Base-by-base conservation (phyloP, 139 green algal species). In the Chlamydomonas sp. region DNA sequence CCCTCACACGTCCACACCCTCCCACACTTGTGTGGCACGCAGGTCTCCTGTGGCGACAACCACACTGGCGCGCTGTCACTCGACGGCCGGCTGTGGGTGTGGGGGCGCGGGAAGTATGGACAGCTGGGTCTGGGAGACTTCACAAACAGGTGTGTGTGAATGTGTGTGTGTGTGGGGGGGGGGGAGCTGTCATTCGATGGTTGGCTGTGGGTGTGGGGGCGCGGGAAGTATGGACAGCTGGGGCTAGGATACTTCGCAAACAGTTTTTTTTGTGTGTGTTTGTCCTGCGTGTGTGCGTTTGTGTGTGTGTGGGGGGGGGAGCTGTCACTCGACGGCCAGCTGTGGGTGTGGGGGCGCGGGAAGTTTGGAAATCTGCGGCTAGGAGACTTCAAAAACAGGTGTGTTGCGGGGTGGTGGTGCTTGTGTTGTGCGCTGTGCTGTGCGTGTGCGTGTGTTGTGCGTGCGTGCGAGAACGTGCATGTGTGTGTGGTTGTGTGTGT, bases 51-150 rank as follows among this genome's bases (percentile, higher is more conserved):
- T 30, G 90, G 90, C 0, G 84, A 93, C 29, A 76, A 78, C 43
- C 90, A 96, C 78, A 90, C 69, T 48, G 78, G 70, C 0, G 89
- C 85, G 0, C 74, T 96, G 33, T 70, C 68, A 0, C 61, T 76
- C 0, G 57, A 84, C 38, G 90, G 90, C 5, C 48, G 66, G 6
- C 61, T 95, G 37, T 90, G 80, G 50, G 90, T 76, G 1, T 96
- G 89, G 87, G 89, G 90, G 0, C 69, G 85, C 5, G 83, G 83
- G 62, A 89, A 86, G 63, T 84, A 87, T 68, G 89, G 89, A 2
- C 72, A 84, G 39, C 81, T 96, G 31, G 90, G 90, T 3, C 76
- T 76, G 2, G 88, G 88, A 26, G 39, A 75, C 47, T 78, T 84
- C 57, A 49, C 77, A 16, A 80, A n/a, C n/a, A n/a, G n/a, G n/a